Conservation (phyloP, 306 rosid species). For the Lathyrus aphaca region DNA sequence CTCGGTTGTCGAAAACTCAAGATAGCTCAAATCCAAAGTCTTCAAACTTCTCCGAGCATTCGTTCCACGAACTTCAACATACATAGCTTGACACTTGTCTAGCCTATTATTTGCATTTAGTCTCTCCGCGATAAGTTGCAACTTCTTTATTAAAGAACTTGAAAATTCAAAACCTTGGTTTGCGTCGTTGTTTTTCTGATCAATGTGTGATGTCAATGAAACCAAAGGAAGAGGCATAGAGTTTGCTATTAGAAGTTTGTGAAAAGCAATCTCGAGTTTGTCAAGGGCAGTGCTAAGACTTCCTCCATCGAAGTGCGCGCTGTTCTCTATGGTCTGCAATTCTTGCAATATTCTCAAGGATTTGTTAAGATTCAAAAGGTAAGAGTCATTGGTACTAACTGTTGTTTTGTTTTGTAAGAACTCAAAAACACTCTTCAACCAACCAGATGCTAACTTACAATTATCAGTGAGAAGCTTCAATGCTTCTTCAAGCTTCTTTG, state of each 20-base stretch:
- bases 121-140: conserved; percentile 58
- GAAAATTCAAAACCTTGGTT: conserved; percentile 48
- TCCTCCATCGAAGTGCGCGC: conserved; percentile 62
- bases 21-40: conserved; percentile 71
- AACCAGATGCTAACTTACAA: conserved; percentile 60
- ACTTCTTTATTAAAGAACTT: conserved; percentile 46
- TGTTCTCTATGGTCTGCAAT: conserved; percentile 50
- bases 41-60: conserved; percentile 59
- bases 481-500: conserved; percentile 72
- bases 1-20: conserved; percentile 47
- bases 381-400: conserved; percentile 40
- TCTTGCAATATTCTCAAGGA: conserved; percentile 53
- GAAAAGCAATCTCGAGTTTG: conserved; percentile 70
- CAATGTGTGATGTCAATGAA: conserved; percentile 38
- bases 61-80: conserved; percentile 56
- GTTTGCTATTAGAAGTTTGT: conserved; percentile 51
- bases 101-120: conserved; percentile 57
- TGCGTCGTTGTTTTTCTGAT: conserved; percentile 33
- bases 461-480: conserved; percentile 69
- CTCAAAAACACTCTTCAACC: conserved; percentile 66
- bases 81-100: conserved; percentile 56
- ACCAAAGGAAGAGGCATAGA: conserved; percentile 48
- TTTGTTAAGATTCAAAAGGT: conserved; percentile 52
- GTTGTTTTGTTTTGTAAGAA: conserved; percentile 45
- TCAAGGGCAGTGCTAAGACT: conserved; percentile 66